Evolutionary conservation across 1,139 yeast genomes (phyloP), one percentile per base, ranked within the genome.

Genomic region (Suhomyces bribrorum): DNA sequence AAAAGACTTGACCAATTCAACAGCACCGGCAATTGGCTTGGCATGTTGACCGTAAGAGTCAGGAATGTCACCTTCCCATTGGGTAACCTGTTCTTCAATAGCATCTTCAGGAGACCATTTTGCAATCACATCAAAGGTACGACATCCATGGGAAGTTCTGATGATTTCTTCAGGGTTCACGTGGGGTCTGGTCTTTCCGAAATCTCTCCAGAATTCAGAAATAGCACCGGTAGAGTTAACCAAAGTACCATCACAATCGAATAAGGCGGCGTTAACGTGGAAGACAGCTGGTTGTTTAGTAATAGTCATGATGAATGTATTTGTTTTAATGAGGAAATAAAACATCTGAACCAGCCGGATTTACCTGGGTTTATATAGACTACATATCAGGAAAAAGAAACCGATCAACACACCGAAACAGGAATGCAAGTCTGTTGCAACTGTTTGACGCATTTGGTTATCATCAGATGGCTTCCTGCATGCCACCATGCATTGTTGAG

Each of bases 241-340:
- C 56, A 86, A 72, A 29, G 95, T 86, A 39, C 95, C 95, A 58
- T 86, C 95, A 41, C 89, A 80, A 61, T 86, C 95, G 61, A 86
- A 86, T 49, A 85, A 75, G 49, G 72, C 77, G 49, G 76, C 76
- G 56, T 71, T 59, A 48, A 69, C 69, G 61, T 66, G 62, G 46
- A 72, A 72, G 47, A 63, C 57, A 52, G 75, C 76, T 40, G 76
- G 75, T 63, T 68, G 69, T 57, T 68, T 66, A 39, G 50, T 53
- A 33, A 56, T 43, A 32, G 64, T 59, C 64, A 59, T 59, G 31
- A 35, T 53, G 20, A 24, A 14, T 15, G 14, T 32, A 9, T 20
- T 18, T 25, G 32, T 13, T 34, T 24, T 18, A 31, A 14, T 31
- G 30, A 3, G 24, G 24, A 18, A 22, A 7, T 13, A 11, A 32